Evolutionary conservation across 2,329 filamentous ascomycete species (phyloP), one percentile per base, ranked within the genome.

Genomic region (Cladosporium sp.): DNA sequence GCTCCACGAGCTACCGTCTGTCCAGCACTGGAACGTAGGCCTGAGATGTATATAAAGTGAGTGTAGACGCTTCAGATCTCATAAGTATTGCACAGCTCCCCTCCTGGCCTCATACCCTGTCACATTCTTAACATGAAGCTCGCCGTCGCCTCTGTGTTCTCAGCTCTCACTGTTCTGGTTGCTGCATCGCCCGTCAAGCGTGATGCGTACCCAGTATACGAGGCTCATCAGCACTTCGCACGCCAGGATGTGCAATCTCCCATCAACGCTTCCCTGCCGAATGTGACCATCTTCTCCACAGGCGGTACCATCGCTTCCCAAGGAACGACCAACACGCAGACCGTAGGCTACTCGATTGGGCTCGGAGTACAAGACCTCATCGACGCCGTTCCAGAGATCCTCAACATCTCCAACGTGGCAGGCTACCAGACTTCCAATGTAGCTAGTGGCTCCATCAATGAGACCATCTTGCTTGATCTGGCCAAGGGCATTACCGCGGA

Each of bases 251-350:
- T 64, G 3, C 45, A 58, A 5, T 60, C 64, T 11, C 56, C 62
- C 30, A 66, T 75, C 59, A 79, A 80, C 59, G 71, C 73, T n/a
- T 76, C 72, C 36, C 74, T 83, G 0, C 81, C 81, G 9, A 84
- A 83, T 64, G 73, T 85, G 54, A 84, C 81, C 60, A 82, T 84
- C 61, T 83, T 82, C 63, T 79, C 78, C 5, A 83, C 80, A 5
- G 83, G 83, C 15, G 84, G 83, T 37, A 86, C 83, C 9, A 86
- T 86, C 50, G 83, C 83, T 14, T 81, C 81, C 1, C 76, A 77
- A 60, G 79, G 77, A 1, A 69, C 68, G n/a, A 77, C 74, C 38
- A 76, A 76, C 22, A 77, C 75, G 17, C 78, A 82, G 61, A 88
- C 75, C 22, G 83, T 76, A 1, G 80, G 80, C 59, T 88, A 87